Evolutionary conservation across 2,329 filamentous ascomycete species (phyloP), one percentile per base, ranked within the genome.

Genomic region (Fusarium circinatum): DNA sequence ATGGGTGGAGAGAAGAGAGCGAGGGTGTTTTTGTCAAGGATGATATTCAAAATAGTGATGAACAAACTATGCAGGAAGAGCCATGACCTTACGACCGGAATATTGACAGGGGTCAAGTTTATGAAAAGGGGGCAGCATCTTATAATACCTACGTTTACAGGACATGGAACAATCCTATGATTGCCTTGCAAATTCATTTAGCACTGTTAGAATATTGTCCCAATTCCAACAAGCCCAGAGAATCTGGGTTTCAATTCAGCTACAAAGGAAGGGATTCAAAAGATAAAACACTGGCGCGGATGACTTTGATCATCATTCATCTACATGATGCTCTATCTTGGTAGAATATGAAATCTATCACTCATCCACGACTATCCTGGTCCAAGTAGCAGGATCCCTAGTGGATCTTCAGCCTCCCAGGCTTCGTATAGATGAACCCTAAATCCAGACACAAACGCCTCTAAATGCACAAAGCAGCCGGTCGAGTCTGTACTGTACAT

Each of bases 1-100:
- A 79, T 28, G 80, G 79, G 7, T 89, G 87, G 87, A 81, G 79
- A 24, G 82, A 85, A 49, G 83, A 81, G 45, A 75, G 82, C 5
- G 82, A 85, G 10, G 87, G 87, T 3, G 78, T 87, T n/a, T 85
- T 89, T 44, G 82, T 85, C 7, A 74, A 79, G n/a, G 48, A 61
- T 13, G 45, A 38, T 32, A 36, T 48, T 52, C 60, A 64, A 32
- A 51, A 14, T 39, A 56, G 47, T 24, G 26, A 61, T 6, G 60
- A 51, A 26, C 63, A 63, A 11, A n/a, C 39, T 10, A 41, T 22
- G 20, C 36, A 34, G 39, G 71, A 56, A n/a, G 68, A 45, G 32
- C 28, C 28, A 45, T 62, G 44, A 47, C 17, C 47, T 11, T 39
- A 12, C 45, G 17, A 34, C 22, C 9, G 38, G 10, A 41, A 24